A percentile compares a stretch with the other conserved stretches of the same genome.
These are phyloP conservation scores for Paecilomyces dactylethromorphus DNA, from an alignment of 2,329 filamentous ascomycete genomes.

Conservation along the genomic window DNA sequence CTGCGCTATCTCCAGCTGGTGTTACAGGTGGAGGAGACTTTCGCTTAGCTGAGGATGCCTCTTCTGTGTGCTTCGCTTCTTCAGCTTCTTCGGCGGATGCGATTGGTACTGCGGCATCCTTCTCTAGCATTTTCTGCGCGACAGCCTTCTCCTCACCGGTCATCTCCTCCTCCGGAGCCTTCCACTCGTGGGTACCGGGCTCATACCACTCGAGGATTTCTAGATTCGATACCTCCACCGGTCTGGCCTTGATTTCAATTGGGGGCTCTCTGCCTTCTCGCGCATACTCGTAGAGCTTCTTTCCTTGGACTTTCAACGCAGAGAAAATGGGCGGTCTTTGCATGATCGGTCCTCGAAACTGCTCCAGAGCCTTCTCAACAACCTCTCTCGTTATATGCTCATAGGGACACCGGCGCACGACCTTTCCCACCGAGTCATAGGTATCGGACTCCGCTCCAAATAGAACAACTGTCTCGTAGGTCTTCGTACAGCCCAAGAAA, in stretches of 20 bases:
- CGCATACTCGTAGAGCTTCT: constrained; percentile 93
- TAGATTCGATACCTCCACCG: constrained; percentile 70
- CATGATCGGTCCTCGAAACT: constrained; percentile 75
- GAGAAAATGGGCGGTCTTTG: constrained; percentile 92
- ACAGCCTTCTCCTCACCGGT: constrained; percentile 67
- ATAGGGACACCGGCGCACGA: constrained; percentile 68
- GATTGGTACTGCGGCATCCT: constrained; percentile 22
- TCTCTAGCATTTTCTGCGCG: constrained; percentile 58
- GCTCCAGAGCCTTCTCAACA: constrained; percentile 68
- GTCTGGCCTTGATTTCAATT: constrained; percentile 71
- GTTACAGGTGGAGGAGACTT: constrained; percentile 26
- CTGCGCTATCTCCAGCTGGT: constrained; percentile 11
- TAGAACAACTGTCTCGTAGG: constrained; percentile 80
- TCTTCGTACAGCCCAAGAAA: constrained; percentile 86
- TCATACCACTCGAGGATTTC: constrained; percentile 80
- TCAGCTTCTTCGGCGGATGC: constrained; percentile 22
- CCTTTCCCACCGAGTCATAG: constrained; percentile 80
- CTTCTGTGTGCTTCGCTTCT: constrained; percentile 10
- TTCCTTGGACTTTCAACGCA: constrained; percentile 86
- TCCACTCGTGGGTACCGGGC: constrained; percentile 70
- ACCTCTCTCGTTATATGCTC: constrained; percentile 72
- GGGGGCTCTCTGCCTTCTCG: constrained; percentile 82
- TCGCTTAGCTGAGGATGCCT: constrained; percentile 21
- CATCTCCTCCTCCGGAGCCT: constrained; percentile 75
- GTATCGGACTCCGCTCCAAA: constrained; percentile 91